These are phyloP conservation scores for Leptoxyphium fumago DNA, from an alignment of 2,329 filamentous ascomycete genomes.

Conservation along the genomic window DNA sequence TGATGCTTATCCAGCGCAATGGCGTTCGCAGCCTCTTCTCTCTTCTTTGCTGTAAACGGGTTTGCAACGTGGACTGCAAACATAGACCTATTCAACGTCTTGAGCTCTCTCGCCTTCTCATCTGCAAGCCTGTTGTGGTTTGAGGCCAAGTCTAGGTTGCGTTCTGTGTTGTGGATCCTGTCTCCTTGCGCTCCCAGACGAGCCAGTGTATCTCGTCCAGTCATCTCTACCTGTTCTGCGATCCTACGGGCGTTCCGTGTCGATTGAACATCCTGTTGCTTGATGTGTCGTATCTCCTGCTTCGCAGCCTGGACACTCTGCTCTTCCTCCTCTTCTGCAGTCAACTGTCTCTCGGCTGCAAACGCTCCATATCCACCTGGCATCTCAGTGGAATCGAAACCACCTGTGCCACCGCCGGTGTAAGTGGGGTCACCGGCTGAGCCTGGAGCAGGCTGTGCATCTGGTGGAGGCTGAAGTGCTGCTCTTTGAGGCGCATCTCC, in stretches of 20 bases:
- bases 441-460: conserved; percentile 7
- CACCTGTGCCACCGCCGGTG: conserved; percentile 11
- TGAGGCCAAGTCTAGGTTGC: conserved; percentile 60
- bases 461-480: conserved; percentile 33
- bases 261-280: conserved; percentile 61
- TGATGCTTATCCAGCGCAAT: conserved; percentile 52
- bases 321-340: conserved; percentile 64
- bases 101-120: conserved; percentile 68
- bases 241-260: conserved; percentile 55
- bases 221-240: conserved; percentile 55
- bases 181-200: conserved; percentile 67
- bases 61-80: conserved; percentile 44
- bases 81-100: conserved; percentile 79
- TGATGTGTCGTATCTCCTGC: conserved; percentile 59
- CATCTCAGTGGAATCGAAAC: conserved; percentile 14
- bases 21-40: conserved; percentile 45
- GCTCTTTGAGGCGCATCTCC: conserved; percentile 39
- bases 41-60: conserved; percentile 51
- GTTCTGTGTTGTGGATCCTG: conserved; percentile 66
- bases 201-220: conserved; percentile 55
- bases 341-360: conserved; percentile 54
- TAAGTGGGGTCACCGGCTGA: conserved; percentile 14
- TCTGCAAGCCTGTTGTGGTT: conserved; percentile 63
- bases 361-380: conserved; percentile 20
- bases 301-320: conserved; percentile 59